A percentile compares a stretch with the other conserved stretches of the same genome.
Conservation (phyloP, 371 early-diverging fungal species). For the Vairimorpha necatrix region DNA sequence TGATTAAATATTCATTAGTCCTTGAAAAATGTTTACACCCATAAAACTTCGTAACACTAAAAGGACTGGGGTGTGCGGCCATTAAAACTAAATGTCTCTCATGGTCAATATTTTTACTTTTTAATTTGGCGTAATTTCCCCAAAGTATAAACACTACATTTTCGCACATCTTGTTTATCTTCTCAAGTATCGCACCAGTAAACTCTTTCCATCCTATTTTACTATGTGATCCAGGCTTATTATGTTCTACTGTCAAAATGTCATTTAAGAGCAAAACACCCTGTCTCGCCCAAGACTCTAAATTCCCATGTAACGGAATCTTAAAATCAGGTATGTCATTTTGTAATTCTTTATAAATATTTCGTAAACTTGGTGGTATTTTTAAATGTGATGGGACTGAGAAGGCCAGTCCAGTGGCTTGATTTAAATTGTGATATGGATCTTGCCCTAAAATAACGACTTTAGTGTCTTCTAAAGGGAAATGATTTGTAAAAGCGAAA, state of each 20-base stretch:
- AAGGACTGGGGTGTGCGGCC: slow-evolving; percentile 84
- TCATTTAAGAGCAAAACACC: slow-evolving; percentile 90
- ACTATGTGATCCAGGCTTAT: slow-evolving; percentile 78
- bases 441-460: slow-evolving; percentile 68
- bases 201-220: slow-evolving; percentile 79
- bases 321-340: slow-evolving; percentile 50
- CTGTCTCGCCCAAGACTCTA: slow-evolving; percentile 75
- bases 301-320: slow-evolving; percentile 66
- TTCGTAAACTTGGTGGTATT: slow-evolving; percentile 78
- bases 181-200: slow-evolving; percentile 75
- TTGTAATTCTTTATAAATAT: slow-evolving; percentile 79
- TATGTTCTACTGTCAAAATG: slow-evolving; percentile 76
- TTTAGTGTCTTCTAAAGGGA: slow-evolving; percentile 52
- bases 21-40: slow-evolving; percentile 77
- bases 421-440: slow-evolving; percentile 82
- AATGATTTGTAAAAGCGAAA: slow-evolving; percentile 53
- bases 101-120: slow-evolving; percentile 63
- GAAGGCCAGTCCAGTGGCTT: slow-evolving; percentile 76
- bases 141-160: slow-evolving; percentile 89
- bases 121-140: slow-evolving; percentile 78
- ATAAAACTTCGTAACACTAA: slow-evolving; percentile 78
- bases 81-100: slow-evolving; percentile 75
- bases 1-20: slow-evolving; percentile 79
- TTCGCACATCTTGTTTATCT: slow-evolving; percentile 68
- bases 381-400: slow-evolving; percentile 69